Evolutionary conservation across 2,329 filamentous ascomycete species (phyloP).

Genomic region (Gaeumannomyces sp.): DNA sequence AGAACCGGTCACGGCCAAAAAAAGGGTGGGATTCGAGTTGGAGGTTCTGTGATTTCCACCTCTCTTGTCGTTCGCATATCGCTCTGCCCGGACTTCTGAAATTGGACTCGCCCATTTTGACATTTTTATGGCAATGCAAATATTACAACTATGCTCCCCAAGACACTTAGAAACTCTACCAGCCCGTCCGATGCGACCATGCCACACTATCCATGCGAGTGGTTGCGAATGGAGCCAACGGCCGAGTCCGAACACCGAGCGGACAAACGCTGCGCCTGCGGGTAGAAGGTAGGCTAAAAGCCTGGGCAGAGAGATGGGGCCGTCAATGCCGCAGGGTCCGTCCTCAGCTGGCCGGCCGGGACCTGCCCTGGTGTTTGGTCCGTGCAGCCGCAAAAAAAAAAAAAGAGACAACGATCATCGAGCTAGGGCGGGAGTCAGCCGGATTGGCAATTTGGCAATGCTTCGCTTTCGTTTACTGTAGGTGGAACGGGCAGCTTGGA

Average conservation of each 20-base stretch:
- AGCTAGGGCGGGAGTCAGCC: no score
- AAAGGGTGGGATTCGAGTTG: not conserved
- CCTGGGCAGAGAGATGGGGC: not conserved
- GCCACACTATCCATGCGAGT: not conserved
- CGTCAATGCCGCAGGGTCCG: not conserved
- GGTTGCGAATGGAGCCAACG: not conserved
- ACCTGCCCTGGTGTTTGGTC: no score
- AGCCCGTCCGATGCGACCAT: not conserved
- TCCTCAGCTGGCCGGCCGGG: not conserved
- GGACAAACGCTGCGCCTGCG: not conserved
- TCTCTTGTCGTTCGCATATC: no score
- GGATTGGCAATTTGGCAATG: no score
- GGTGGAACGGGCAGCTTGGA: no score
- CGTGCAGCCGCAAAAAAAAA: no score
- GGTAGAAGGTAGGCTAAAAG: not conserved
- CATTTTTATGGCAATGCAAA: not conserved
- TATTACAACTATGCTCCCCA: no score
- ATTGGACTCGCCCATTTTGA: no score
- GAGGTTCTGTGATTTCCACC: not conserved
- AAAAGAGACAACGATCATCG: no score
- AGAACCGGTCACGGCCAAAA: not conserved
- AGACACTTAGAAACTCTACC: no score
- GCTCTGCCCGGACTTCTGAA: no score
- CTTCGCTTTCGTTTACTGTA: no score
- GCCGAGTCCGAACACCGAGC: not conserved